Evolutionary conservation across 257 asterid genomes (phyloP).

Genomic region (Eucommia ulmoides): DNA sequence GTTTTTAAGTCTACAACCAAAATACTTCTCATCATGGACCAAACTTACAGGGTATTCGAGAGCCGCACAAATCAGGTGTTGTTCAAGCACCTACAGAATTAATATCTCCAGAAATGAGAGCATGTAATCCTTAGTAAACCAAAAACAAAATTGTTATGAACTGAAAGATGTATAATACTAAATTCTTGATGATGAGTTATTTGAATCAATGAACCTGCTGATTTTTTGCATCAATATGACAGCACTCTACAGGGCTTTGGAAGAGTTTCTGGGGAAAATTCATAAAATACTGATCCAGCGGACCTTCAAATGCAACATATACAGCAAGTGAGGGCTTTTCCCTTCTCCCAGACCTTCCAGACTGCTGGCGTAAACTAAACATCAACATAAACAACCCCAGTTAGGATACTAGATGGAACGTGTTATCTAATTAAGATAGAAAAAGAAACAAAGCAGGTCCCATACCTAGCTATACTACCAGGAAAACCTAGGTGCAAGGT

Average conservation of each 20-base stretch:
- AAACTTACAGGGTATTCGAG: constrained; percentile 70
- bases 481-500: constrained; percentile 98
- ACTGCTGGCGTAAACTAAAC: constrained; percentile 89
- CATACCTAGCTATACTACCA: constrained; percentile 88
- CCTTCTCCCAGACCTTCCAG: constrained; percentile 96
- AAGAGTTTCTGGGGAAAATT: constrained; percentile 81
- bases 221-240: constrained; percentile 82
- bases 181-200: not conserved
- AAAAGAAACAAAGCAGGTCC: constrained; percentile 10
- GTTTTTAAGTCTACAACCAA: constrained; percentile 64
- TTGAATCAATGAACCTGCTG: constrained; percentile 42
- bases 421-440: constrained; percentile 6
- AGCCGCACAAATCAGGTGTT: constrained; percentile 89
- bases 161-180: not conserved
- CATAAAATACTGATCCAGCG: constrained; percentile 93
- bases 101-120: constrained; percentile 16
- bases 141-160: not conserved
- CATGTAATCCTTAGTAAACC: constrained; percentile 4
- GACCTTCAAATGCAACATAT: constrained; percentile 94
- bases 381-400: constrained; percentile 11
- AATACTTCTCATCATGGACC: constrained; percentile 52
- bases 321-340: constrained; percentile 79
- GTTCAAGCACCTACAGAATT: constrained; percentile 62
- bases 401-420: constrained; percentile 5
- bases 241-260: constrained; percentile 74